Base-by-base conservation (phyloP, 1,284 basidiomycete species). In the Apiotrichum akiyoshidainum region DNA sequence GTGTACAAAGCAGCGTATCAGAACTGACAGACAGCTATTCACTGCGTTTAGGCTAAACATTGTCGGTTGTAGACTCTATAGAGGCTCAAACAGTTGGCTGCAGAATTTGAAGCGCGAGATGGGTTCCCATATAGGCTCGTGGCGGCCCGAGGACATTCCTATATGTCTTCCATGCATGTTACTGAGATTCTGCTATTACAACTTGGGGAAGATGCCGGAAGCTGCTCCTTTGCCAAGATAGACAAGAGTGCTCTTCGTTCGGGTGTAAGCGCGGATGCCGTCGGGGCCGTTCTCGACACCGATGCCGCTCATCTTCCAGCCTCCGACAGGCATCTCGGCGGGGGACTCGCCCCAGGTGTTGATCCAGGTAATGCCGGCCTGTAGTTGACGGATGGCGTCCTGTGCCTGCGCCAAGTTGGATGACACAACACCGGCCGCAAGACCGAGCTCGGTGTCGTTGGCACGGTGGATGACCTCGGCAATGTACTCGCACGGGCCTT, bases 351-450 rank as follows among this genome's bases (percentile, higher is more conserved):
- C 61, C 61, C 61, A 63, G n/a, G 61, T 63, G 60, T 58, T 60
- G 49, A 53, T 52, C 60, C 55, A 54, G 21, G 39, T 84, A 13
- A 90, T 92, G n/a, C 92, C 92, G 16, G 92, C 91, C 67, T 92
- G 87, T 39, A 96, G 79, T 39, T 85, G 85, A 31, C 83, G 83
- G 5, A 90, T 86, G 39, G 95, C 87, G 41, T 91, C 83, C 83
- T 90, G 87, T 70, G 89, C 90, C 73, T 92, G 90, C 63, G 83
- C 85, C 17, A 87, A 86, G 77, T 94, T 89, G 70, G 82, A 88
- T 31, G 90, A 92, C 75, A 93, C 90, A 31, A 95, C 79, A 13
- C 89, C 92, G 7, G 92, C 92, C 12, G 87, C 92, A 33, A 96
- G 83, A 17, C 93, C 92, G 73, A 93, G 95, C 46, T 79, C 82